Evolutionary conservation across 192 early-diverging fungal genomes (phyloP).

Genomic region (Lunasporangiospora selenospora): DNA sequence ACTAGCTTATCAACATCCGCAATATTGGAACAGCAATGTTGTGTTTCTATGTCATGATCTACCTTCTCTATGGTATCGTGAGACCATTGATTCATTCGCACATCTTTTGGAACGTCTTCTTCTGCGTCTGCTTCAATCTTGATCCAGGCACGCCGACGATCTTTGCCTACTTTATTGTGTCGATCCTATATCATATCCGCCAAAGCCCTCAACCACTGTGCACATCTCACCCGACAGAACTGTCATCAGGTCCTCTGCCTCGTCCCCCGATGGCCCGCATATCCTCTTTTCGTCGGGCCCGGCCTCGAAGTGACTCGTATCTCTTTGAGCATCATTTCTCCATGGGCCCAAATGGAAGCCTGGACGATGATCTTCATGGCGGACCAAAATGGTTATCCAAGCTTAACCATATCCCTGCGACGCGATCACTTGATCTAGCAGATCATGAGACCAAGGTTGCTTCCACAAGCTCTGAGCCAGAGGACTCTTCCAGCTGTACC

Average conservation of each 20-base stretch:
- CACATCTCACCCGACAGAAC: conserved; percentile 7
- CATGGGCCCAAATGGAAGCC: too few relatives aligned
- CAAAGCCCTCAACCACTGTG: conserved; percentile 9
- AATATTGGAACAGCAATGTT: conserved; percentile 40
- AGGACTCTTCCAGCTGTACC: too few relatives aligned
- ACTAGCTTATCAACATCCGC: conserved; percentile 46
- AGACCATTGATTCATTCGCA: conserved; percentile 33
- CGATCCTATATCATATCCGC: conserved; percentile 30
- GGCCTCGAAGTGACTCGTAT: conserved; percentile 24
- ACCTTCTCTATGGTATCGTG: conserved; percentile 27
- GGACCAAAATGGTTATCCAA: too few relatives aligned
- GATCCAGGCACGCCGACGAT: conserved; percentile 45
- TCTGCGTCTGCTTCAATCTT: conserved; percentile 38
- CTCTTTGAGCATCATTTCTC: conserved; percentile 23
- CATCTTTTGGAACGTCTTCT: conserved; percentile 37
- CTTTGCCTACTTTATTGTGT: conserved; percentile 44
- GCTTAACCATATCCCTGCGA: too few relatives aligned
- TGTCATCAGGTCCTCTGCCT: neutral
- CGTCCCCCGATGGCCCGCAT: conserved; percentile 19
- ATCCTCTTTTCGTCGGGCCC: conserved; percentile 9
- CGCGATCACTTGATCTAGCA: too few relatives aligned
- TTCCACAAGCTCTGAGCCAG: too few relatives aligned
- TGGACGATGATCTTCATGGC: too few relatives aligned
- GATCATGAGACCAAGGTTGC: too few relatives aligned
- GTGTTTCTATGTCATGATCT: conserved; percentile 38